A percentile compares a stretch with the other conserved stretches of the same genome.
Evolutionary conservation across 176 grass and related monocot species (phyloP).

Genomic region (Carex littledalei): DNA sequence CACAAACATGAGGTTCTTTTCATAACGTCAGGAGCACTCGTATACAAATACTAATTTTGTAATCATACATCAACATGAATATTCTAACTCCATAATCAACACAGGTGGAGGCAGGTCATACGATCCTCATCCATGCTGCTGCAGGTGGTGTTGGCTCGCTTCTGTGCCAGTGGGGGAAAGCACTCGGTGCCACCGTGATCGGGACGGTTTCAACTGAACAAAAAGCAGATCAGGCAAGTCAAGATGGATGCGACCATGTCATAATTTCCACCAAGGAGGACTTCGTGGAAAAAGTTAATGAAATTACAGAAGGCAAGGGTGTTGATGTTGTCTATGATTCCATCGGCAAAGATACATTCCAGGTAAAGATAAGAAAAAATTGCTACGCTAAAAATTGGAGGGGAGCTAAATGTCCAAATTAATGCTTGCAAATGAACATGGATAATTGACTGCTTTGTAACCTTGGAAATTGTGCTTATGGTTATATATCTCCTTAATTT

Average conservation of each 20-base stretch:
- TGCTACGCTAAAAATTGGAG: not conserved
- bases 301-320: constrained; percentile 72
- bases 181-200: constrained; percentile 81
- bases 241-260: constrained; percentile 72
- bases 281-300: constrained; percentile 65
- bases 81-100: not conserved
- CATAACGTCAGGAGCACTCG: no score
- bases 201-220: constrained; percentile 85
- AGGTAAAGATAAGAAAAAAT: constrained; percentile 35
- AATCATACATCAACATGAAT: not conserved
- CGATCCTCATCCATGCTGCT: constrained; percentile 70
- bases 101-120: constrained; percentile 70
- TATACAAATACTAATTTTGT: not conserved
- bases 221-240: constrained; percentile 61
- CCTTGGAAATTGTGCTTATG: not conserved
- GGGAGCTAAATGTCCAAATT: not conserved
- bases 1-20: not conserved
- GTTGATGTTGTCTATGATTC: constrained; percentile 90
- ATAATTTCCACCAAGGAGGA: constrained; percentile 79
- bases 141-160: constrained; percentile 85
- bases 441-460: not conserved
- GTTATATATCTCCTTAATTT: not conserved
- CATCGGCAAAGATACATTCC: constrained; percentile 84
- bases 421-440: not conserved
- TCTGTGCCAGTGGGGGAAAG: constrained; percentile 87